Evolutionary conservation across 805 yeast species (phyloP).

Genomic region (Komagataella pastoris): DNA sequence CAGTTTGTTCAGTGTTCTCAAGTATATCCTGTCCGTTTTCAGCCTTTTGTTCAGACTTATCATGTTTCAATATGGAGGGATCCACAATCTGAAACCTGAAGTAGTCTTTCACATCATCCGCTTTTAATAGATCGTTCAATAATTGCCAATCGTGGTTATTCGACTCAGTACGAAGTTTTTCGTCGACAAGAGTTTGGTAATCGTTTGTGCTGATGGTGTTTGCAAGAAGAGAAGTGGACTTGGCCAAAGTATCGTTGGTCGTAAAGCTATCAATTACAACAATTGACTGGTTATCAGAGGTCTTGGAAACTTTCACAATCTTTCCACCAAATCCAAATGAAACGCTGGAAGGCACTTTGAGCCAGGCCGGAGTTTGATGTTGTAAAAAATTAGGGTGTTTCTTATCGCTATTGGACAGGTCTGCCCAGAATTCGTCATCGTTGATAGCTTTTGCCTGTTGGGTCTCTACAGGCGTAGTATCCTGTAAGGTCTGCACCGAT

Average conservation of each 20-base stretch:
- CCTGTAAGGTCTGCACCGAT: slow-evolving; percentile 76
- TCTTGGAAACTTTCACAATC: slow-evolving; percentile 33
- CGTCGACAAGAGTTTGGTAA: slow-evolving; percentile 39
- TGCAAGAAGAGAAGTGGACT: slow-evolving; percentile 27
- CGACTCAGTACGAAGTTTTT: slow-evolving; percentile 25
- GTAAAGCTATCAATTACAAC: slow-evolving; percentile 29
- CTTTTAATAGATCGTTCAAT: slow-evolving; percentile 33
- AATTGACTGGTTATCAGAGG: slow-evolving; percentile 24
- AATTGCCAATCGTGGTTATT: slow-evolving; percentile 46
- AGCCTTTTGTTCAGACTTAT: slow-evolving; percentile 5
- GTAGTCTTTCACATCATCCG: slow-evolving; percentile 26
- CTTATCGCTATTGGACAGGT: slow-evolving; percentile 51
- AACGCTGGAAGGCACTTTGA: slow-evolving; percentile 58
- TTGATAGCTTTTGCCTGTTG: slow-evolving; percentile 25
- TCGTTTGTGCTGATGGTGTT: slow-evolving; percentile 45
- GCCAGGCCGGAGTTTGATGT: slow-evolving; percentile 85
- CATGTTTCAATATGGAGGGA: background rate
- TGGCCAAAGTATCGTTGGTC: slow-evolving; percentile 21
- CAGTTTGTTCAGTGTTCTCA: slow-evolving; percentile 8
- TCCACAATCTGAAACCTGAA: background rate
- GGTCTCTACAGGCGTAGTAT: slow-evolving; percentile 49
- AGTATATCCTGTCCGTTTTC: slow-evolving; percentile 2
- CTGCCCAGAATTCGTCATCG: slow-evolving; percentile 82
- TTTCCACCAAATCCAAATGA: slow-evolving; percentile 93
- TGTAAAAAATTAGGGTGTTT: slow-evolving; percentile 61